Evolutionary conservation across 805 yeast species (phyloP), one percentile per base, ranked within the genome.

Genomic region (Pichia eremophila): DNA sequence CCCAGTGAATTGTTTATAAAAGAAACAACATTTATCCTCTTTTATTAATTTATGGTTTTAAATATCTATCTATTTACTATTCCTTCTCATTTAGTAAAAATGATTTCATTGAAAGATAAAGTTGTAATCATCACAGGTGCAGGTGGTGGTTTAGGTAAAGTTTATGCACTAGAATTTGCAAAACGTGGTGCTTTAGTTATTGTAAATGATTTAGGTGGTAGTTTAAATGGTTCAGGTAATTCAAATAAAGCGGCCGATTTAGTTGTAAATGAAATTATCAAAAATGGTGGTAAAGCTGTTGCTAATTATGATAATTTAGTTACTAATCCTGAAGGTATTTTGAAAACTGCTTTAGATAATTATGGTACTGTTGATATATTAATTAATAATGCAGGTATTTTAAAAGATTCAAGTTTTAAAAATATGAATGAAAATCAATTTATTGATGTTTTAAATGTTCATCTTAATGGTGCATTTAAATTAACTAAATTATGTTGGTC

Each of bases 91-190:
- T n/a, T n/a, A n/a, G n/a, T n/a, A n/a, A n/a, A n/a, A n/a, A n/a
- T 34, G 36, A 36, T 36, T 15, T 8, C 39, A 11, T 87, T 83
- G 60, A 83, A 86, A 59, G 88, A 81, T 57, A 83, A 85, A 64
- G 97, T 91, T 40, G 97, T 91, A 34, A 80, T 91, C 49, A 81
- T 91, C 63, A 91, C 97, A 44, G 99, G 99, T 34, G 93, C 97
- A 43, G 99, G 99, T 54, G 98, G 97, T 56, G 99, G 98, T 18
- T 75, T 91, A 41, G 99, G 99, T 25, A 85, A 76, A 58, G 80
- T 80, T 43, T 91, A 91, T 66, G 95, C 96, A 6, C 69, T 88
- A 32, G 88, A 84, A 57, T 91, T 75, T 67, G 98, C 95, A 40
- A 71, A 79, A 50, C 75, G 95, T 56, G 98, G 98, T 35, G 99